Evolutionary conservation across 225 moss, liverwort and hornwort genomes (phyloP).

Genomic region (Takakia lepidozioides): DNA sequence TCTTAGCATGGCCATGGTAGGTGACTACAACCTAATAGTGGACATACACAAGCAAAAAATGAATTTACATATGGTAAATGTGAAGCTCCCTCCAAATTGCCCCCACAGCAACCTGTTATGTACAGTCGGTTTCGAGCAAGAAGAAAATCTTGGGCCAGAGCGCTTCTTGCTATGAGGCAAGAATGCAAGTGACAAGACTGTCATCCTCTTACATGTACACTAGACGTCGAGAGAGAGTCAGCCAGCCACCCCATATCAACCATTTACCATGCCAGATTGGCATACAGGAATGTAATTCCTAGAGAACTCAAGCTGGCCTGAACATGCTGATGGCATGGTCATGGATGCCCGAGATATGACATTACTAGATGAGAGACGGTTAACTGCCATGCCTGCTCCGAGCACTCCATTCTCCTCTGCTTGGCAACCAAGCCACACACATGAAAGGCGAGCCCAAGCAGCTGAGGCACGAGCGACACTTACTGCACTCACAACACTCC

Average conservation of each 20-base stretch:
- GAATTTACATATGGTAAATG: slow-evolving; percentile 49
- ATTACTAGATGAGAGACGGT: slow-evolving; percentile 60
- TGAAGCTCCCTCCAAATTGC: slow-evolving; percentile 34
- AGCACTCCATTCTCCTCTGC: slow-evolving; percentile 55
- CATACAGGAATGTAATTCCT: slow-evolving; percentile 69
- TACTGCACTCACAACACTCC: slow-evolving; percentile 39
- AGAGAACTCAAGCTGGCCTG: slow-evolving; percentile 59
- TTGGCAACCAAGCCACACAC: slow-evolving; percentile 85
- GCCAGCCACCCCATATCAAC: slow-evolving; percentile 31
- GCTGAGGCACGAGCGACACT: slow-evolving; percentile 78
- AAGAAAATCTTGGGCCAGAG: slow-evolving; percentile 12
- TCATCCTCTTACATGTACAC: no score
- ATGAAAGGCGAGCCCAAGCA: slow-evolving; percentile 88
- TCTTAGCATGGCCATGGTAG: no score
- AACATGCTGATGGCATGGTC: slow-evolving; percentile 39
- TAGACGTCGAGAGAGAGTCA: slow-evolving; percentile 15
- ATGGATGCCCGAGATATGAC: slow-evolving; percentile 46
- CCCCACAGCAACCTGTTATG: slow-evolving; percentile 54
- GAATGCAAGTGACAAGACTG: no score
- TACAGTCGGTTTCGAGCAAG: slow-evolving; percentile 39
- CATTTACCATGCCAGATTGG: slow-evolving; percentile 93
- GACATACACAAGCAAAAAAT: no score
- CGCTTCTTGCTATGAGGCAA: slow-evolving; percentile 24
- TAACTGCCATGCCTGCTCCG: slow-evolving; percentile 40
- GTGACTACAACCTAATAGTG: no score